Evolutionary conservation across 2,329 filamentous ascomycete genomes (phyloP).

Genomic region (Graphilbum fragrans): DNA sequence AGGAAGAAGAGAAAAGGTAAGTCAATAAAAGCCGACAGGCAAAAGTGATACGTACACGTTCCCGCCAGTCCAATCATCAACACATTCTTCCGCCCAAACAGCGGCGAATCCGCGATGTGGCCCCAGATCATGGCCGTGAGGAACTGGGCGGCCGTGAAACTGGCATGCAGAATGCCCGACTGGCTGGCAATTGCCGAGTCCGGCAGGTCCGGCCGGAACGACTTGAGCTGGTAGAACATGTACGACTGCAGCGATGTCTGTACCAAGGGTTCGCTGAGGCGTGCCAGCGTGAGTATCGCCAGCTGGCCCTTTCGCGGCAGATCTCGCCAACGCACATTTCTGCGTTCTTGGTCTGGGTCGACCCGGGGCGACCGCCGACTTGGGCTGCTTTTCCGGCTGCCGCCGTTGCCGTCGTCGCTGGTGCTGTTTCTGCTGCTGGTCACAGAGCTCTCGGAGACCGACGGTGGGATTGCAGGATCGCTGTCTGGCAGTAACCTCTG

Average conservation of each 20-base stretch:
- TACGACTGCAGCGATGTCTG: conserved; percentile 69
- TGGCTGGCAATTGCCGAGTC: conserved; percentile 61
- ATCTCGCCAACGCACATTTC: conserved; percentile 51
- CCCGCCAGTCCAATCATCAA: conserved; percentile 66
- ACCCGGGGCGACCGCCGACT: neutral
- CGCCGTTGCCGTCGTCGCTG: neutral
- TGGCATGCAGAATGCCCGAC: conserved; percentile 64
- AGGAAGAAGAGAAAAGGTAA: neutral
- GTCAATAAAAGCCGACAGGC: conserved; percentile 7
- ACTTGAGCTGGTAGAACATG: conserved; percentile 81
- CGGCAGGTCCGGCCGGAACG: conserved; percentile 46
- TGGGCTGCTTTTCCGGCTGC: neutral
- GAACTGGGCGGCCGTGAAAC: conserved; percentile 74
- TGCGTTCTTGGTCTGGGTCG: neutral
- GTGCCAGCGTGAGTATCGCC: conserved; percentile 62
- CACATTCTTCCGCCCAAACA: conserved; percentile 63
- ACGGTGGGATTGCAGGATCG: neutral
- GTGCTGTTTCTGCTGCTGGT: neutral
- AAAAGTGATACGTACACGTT: conserved; percentile 27
- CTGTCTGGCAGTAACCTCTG: too few relatives aligned
- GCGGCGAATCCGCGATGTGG: conserved; percentile 49
- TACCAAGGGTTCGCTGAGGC: conserved; percentile 70
- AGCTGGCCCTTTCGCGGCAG: conserved; percentile 70
- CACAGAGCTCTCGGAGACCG: too few relatives aligned
- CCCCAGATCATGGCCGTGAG: conserved; percentile 77